These are phyloP conservation scores for Cercospora sp. DNA, from an alignment of 2,329 filamentous ascomycete species.

Conservation along the genomic window DNA sequence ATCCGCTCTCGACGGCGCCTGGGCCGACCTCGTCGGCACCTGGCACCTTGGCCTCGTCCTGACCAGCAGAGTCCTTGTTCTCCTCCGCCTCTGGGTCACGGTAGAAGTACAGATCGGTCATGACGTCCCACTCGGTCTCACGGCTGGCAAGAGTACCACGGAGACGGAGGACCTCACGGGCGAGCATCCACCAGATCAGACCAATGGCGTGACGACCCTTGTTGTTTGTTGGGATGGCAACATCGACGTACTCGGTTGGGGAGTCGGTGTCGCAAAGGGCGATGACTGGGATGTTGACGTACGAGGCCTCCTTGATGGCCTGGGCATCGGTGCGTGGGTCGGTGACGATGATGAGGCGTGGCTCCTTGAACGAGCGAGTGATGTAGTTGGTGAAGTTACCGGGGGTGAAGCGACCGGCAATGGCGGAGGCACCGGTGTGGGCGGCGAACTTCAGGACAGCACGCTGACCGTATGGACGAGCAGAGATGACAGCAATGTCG, in stretches of 20 bases:
- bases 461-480: constrained; percentile 98
- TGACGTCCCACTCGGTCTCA: constrained; percentile 97
- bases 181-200: constrained; percentile 98
- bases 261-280: constrained; percentile 99
- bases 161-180: constrained; percentile 98
- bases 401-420: constrained; percentile 99
- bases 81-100: constrained; percentile 99
- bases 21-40: constrained; percentile 82
- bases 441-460: constrained; percentile 99
- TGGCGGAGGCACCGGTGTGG: constrained; percentile 96
- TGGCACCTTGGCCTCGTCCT: constrained; percentile 83
- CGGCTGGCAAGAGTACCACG: constrained; percentile 94
- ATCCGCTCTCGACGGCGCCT: constrained; percentile 75
- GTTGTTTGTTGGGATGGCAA: constrained; percentile 99
- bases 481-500: constrained; percentile 98
- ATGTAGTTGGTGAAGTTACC: constrained; percentile 99
- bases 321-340: constrained; percentile 99
- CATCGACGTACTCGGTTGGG: constrained; percentile 98
- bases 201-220: constrained; percentile 99
- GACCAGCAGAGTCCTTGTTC: constrained; percentile 82
- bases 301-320: constrained; percentile 99
- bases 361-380: constrained; percentile 99
- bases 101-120: constrained; percentile 99
- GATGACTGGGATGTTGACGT: constrained; percentile 99
- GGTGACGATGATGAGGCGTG: constrained; percentile 98